Evolutionary conservation across 169 alveolate species (phyloP), one percentile per base, ranked within the genome.

Genomic region (Eimeria maxima): DNA sequence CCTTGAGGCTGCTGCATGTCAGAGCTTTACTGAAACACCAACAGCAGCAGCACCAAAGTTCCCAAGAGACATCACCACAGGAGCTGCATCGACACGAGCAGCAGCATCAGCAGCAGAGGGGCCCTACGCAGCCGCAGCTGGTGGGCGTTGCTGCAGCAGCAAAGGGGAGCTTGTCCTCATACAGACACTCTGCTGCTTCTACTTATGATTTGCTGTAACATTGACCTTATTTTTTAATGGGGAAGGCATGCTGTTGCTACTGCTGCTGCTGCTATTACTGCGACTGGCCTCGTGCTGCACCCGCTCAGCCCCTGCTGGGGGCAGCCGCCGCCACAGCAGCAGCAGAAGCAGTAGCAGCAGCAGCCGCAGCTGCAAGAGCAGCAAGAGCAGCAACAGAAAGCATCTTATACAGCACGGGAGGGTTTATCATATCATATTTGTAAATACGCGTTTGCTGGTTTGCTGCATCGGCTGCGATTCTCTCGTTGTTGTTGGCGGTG

Each of bases 261-360:
- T 42, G 87, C 87, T 42, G 87, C 87, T 33, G 80, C 80, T 27
- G 80, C 45, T 69, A 47, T 47, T 69, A 47, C 45, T 29, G 8
- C 8, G 45, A 69, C 47, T 69, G 80, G 45, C 27, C 80, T 69
- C 47, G 18, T 69, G 80, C 80, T 33, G 80, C 87, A 38, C 87
- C 60, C 87, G 53, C 87, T 45, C 87, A 76, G 87, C 87, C 87
- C 87, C 87, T 76, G 53, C n/a, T n/a, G n/a, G n/a, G n/a, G 55
- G 84, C 84, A 73, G 84, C 84, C 57, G 57, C 57, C 57, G 57
- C 57, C n/a, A n/a, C n/a, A n/a, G 6, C 6, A 57, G 67, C 67
- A 57, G 55, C 38, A 76, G 87, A 24, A 38, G 87, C 87, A 76
- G 87, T n/a, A n/a, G n/a, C 53, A 76, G 87, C 57, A 24, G 87